phyloP scores from a whole-genome alignment of 148 eudicot species.

The Euryodendron excelsum region DNA sequence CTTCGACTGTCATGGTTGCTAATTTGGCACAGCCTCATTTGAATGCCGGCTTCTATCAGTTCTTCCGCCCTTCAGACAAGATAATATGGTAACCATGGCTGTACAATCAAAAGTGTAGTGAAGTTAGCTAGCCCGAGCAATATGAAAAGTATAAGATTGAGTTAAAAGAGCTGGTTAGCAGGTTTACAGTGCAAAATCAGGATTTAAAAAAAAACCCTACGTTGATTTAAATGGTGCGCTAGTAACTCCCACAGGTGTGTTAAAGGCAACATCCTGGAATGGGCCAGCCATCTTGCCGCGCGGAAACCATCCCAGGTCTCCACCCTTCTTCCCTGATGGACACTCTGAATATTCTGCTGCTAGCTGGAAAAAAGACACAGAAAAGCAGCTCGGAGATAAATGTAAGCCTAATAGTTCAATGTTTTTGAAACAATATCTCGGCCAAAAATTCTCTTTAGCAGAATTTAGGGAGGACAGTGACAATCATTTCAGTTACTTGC shows the following conservation, averaged over 20 bases:
- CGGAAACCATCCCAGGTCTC: conserved; percentile 98
- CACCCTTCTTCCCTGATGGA: conserved; percentile 97
- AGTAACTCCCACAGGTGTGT: conserved; percentile 85
- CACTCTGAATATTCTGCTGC: conserved; percentile 98
- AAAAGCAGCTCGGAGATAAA: background rate
- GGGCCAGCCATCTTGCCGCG: conserved; percentile 99
- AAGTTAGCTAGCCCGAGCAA: conserved; percentile 3
- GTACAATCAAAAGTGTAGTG: conserved; percentile 26
- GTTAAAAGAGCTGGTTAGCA: background rate
- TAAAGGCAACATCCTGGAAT: conserved; percentile 97
- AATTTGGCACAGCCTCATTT: background rate
- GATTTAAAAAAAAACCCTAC: conserved; percentile 33
- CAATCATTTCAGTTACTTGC: no score
- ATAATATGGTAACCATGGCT: conserved; percentile 92
- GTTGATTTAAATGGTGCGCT: conserved; percentile 95
- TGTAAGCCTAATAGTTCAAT: background rate
- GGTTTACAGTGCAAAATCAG: background rate
- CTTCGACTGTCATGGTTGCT: background rate
- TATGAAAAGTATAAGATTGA: background rate
- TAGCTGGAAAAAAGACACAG: conserved; percentile 43
- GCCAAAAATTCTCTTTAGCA: background rate
- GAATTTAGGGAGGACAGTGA: background rate
- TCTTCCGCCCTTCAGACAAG: conserved; percentile 79
- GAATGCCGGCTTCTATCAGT: conserved; percentile 25
- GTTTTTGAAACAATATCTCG: background rate